Evolutionary conservation across 352 stramenopile genomes (phyloP).

Genomic region (Phytophthora pisi): DNA sequence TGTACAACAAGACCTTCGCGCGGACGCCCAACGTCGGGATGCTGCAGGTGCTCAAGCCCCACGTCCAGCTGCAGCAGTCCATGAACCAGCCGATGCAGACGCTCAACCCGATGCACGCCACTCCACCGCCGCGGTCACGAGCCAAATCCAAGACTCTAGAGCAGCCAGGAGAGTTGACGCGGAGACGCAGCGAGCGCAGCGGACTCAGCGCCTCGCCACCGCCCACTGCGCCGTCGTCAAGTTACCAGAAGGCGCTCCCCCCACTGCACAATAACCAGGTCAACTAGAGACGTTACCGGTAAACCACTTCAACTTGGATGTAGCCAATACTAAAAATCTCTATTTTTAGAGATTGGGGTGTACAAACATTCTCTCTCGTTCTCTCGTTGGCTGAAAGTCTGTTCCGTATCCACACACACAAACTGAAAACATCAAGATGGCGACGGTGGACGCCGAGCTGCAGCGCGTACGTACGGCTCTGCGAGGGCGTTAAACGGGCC

Average conservation of each 20-base stretch:
- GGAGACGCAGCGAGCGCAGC: slow-evolving; percentile 54
- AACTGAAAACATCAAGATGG: slow-evolving; percentile 25
- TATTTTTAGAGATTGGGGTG: neutral
- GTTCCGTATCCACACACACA: neutral
- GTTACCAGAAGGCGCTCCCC: slow-evolving; percentile 50
- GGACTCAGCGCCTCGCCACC: slow-evolving; percentile 12
- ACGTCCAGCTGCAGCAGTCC: slow-evolving; percentile 51
- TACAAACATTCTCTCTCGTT: neutral
- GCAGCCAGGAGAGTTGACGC: slow-evolving; percentile 40
- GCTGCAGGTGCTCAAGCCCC: slow-evolving; percentile 86
- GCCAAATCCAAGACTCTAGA: slow-evolving; percentile 47
- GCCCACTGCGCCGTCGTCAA: slow-evolving; percentile 9
- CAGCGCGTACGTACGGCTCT: slow-evolving; percentile 46
- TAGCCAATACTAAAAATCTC: neutral
- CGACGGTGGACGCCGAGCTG: slow-evolving; percentile 46
- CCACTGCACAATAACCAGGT: slow-evolving; percentile 65
- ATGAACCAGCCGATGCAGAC: slow-evolving; percentile 6
- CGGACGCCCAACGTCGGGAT: slow-evolving; percentile 87
- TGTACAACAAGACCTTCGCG: slow-evolving; percentile 94
- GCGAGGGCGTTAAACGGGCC: neutral
- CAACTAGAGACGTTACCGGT: slow-evolving; percentile 6
- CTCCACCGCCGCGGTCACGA: slow-evolving; percentile 34
- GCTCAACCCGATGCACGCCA: slow-evolving; percentile 17
- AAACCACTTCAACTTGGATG: neutral
- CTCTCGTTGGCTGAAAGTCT: neutral